These are phyloP conservation scores for Myriangium duriaei DNA, from an alignment of 2,329 filamentous ascomycete genomes.

Conservation along the genomic window DNA sequence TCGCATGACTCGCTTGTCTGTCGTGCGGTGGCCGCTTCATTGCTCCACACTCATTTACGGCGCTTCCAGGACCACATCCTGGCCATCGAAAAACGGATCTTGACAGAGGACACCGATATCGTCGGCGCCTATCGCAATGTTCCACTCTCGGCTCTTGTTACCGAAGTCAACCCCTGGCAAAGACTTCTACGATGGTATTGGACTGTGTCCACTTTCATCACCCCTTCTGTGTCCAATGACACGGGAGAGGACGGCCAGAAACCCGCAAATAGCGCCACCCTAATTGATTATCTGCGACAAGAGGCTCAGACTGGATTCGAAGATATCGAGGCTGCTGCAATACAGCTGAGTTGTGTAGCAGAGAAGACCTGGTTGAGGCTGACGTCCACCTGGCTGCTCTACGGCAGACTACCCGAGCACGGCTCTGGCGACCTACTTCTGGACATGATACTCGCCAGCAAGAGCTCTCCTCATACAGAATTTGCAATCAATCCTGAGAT, in stretches of 20 bases:
- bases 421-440: conserved; percentile 84
- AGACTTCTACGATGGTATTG: conserved; percentile 77
- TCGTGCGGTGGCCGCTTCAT: conserved; percentile 70
- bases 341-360: conserved; percentile 60
- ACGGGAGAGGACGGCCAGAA: conserved; percentile 9
- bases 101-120: conserved; percentile 61
- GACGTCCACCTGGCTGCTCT: conserved; percentile 78
- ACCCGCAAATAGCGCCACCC: conserved; percentile 18
- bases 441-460: conserved; percentile 26
- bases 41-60: conserved; percentile 61
- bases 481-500: conserved; percentile 49
- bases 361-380: conserved; percentile 89
- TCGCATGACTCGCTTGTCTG: conserved; percentile 72
- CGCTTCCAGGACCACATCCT: conserved; percentile 75
- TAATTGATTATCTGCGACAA: conserved; percentile 64
- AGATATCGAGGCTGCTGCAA: conserved; percentile 67
- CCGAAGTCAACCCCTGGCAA: conserved; percentile 78
- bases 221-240: conserved; percentile 24
- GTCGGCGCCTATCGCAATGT: conserved; percentile 92
- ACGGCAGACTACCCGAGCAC: conserved; percentile 68
- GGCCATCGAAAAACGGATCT: conserved; percentile 66
- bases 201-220: conserved; percentile 58
- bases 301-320: conserved; percentile 79
- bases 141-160: conserved; percentile 71
- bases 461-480: conserved; percentile 16